These are phyloP conservation scores for Quercus berberidifolia DNA, from an alignment of 306 rosid genomes.

Conservation along the genomic window DNA sequence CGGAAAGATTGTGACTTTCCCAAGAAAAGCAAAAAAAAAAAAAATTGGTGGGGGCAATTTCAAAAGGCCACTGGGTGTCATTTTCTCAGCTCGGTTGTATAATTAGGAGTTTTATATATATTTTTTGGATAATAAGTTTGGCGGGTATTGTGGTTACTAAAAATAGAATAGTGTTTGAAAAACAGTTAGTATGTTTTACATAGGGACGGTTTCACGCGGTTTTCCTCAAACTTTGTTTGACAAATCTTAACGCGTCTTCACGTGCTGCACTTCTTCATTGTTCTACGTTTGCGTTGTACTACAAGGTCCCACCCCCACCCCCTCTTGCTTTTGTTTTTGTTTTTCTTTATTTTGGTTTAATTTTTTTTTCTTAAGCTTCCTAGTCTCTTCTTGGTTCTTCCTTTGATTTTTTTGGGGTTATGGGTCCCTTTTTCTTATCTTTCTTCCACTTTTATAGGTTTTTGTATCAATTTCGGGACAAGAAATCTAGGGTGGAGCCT, in stretches of 20 bases:
- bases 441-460: not conserved
- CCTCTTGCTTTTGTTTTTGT: not conserved
- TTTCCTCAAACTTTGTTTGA: constrained; percentile 3
- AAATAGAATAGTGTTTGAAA: constrained; percentile 4
- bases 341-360: not conserved
- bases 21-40: constrained; percentile 18
- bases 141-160: constrained; percentile 19
- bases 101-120: not conserved
- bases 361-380: not conserved
- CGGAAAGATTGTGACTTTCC: constrained; percentile 14
- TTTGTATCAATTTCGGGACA: not conserved
- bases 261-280: constrained; percentile 14
- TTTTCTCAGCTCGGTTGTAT: not conserved
- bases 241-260: constrained; percentile 38
- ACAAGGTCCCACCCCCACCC: not conserved
- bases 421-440: not conserved
- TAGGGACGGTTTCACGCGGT: constrained; percentile 33
- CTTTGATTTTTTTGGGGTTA: not conserved
- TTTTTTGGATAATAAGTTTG: not conserved
- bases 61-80: not conserved
- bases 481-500: not conserved
- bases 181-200: constrained; percentile 1
- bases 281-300: not conserved
- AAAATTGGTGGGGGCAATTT: not conserved
- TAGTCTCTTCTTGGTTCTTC: not conserved